Evolutionary conservation across 305 asterid genomes (phyloP).

Genomic region (Solanum hybrid): DNA sequence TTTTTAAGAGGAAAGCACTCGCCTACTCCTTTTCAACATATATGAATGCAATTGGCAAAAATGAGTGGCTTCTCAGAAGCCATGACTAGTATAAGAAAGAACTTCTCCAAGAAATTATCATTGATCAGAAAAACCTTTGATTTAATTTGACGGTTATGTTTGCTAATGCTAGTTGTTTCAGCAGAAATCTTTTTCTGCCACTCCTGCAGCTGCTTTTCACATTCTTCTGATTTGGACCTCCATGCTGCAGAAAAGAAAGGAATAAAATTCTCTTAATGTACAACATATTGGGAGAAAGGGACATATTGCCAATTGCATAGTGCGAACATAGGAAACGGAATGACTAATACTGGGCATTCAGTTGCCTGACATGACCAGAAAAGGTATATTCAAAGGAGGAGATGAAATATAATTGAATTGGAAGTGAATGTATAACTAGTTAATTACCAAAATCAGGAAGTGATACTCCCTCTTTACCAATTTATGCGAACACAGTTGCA

Average conservation of each 20-base stretch:
- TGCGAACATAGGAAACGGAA: background rate
- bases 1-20: background rate
- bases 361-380: background rate
- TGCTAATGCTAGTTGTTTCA: slow-evolving; percentile 82
- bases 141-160: slow-evolving; percentile 81
- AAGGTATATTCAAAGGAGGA: background rate
- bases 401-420: background rate
- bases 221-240: slow-evolving; percentile 73
- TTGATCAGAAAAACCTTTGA: slow-evolving; percentile 51
- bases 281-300: background rate
- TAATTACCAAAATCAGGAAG: background rate
- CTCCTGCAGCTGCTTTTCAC: slow-evolving; percentile 73
- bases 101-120: background rate
- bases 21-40: background rate
- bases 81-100: background rate
- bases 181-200: slow-evolving; percentile 82
- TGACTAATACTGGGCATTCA: background rate
- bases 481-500: background rate
- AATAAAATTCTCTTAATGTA: slow-evolving; percentile 39
- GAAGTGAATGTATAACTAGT: background rate
- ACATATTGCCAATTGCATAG: background rate
- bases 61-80: background rate
- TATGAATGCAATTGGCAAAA: background rate
- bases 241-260: slow-evolving; percentile 43
- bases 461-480: background rate